Percentiles rank a stretch among this genome's conserved stretches.
phyloP scores from a whole-genome alignment of 2,329 filamentous ascomycete species.

The Phialophora verrucosa region DNA sequence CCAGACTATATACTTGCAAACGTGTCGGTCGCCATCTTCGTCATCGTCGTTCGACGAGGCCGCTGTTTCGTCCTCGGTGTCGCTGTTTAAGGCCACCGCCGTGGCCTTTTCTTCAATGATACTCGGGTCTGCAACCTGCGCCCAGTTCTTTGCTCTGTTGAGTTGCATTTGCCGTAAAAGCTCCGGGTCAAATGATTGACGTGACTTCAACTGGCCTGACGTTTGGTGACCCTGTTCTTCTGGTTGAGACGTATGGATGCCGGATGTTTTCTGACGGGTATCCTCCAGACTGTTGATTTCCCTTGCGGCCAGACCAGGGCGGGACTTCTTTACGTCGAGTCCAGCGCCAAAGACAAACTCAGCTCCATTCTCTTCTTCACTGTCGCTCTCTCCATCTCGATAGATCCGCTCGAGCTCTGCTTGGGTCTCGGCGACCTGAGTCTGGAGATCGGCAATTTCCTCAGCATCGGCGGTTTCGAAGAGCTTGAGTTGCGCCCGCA shows the following conservation, averaged over 20 bases:
- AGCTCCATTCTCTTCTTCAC: conserved; percentile 35
- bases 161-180: conserved; percentile 11
- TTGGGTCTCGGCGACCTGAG: conserved; percentile 10
- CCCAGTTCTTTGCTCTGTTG: conserved; percentile 1
- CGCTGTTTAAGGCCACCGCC: conserved; percentile 16
- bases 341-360: conserved; percentile 31
- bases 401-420: conserved; percentile 3
- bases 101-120: conserved; percentile 11
- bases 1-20: conserved; percentile 31
- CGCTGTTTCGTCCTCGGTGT: conserved; percentile 14
- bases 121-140: background rate
- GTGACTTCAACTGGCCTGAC: conserved; percentile 4
- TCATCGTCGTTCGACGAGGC: conserved; percentile 13
- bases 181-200: conserved; percentile 16
- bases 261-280: conserved; percentile 16
- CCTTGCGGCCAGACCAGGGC: conserved; percentile 17
- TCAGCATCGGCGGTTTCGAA: conserved; percentile 18
- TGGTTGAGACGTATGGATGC: conserved; percentile 6
- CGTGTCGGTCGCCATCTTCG: conserved; percentile 13
- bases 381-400: conserved; percentile 19
- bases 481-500: conserved; percentile 18
- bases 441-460: conserved; percentile 7
- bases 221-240: conserved; percentile 13
- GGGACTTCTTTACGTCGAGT: background rate
- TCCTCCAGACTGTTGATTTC: conserved; percentile 29